phyloP scores from a whole-genome alignment of 306 rosid genomes.

The Cucumis sativus region Cucumber_9930_V3 NC_026661.2:10810001-10810500 shows the following conservation, averaged over 20 bases:
- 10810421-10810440: background rate
- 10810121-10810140: background rate
- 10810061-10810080: background rate
- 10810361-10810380: background rate
- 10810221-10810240: background rate
- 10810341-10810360: background rate
- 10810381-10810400: background rate
- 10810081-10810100: background rate
- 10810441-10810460: background rate
- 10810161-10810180: background rate
- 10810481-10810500: background rate
- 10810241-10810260: background rate
- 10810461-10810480: background rate
- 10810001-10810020: background rate
- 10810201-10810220: background rate
- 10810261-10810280: background rate
- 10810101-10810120: background rate
- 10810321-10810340: background rate
- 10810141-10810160: background rate
- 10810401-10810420: background rate
- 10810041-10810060: background rate
- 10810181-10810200: background rate
- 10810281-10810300: background rate
- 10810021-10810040: background rate
- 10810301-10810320: background rate